These are phyloP conservation scores for Cladophialophora carrionii DNA, from an alignment of 2,329 filamentous ascomycete species.

Conservation along the genomic window DNA sequence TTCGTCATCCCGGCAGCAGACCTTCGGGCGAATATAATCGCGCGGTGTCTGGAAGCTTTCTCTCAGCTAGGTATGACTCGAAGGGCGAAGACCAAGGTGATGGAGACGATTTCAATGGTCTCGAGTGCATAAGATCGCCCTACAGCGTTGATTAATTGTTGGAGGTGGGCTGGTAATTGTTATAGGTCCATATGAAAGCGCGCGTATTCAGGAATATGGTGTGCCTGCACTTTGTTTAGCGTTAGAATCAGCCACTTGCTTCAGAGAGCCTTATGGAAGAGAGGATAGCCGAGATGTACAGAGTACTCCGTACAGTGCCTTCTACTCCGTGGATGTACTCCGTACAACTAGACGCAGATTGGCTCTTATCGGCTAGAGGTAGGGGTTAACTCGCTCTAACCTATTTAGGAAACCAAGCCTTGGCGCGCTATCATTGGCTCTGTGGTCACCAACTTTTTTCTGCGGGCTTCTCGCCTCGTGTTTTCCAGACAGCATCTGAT, in stretches of 20 bases:
- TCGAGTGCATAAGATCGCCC: constrained; percentile 29
- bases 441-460: neutral
- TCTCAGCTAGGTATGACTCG: constrained; percentile 21
- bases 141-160: constrained; percentile 32
- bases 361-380: neutral
- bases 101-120: constrained; percentile 18
- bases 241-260: neutral
- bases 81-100: constrained; percentile 15
- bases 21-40: constrained; percentile 28
- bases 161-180: neutral
- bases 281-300: neutral
- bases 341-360: neutral
- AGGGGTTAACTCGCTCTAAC: neutral
- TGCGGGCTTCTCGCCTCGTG: neutral
- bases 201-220: neutral
- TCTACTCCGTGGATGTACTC: neutral
- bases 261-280: neutral
- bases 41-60: constrained; percentile 25
- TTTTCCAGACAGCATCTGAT: neutral
- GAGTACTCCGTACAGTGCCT: neutral
- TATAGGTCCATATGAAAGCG: neutral
- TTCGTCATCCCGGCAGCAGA: constrained; percentile 29
- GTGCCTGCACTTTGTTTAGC: neutral
- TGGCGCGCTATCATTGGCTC: neutral
- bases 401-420: neutral